Evolutionary conservation across 2,329 filamentous ascomycete genomes (phyloP), one percentile per base, ranked within the genome.

Genomic region (Aspergillus neotritici): DNA sequence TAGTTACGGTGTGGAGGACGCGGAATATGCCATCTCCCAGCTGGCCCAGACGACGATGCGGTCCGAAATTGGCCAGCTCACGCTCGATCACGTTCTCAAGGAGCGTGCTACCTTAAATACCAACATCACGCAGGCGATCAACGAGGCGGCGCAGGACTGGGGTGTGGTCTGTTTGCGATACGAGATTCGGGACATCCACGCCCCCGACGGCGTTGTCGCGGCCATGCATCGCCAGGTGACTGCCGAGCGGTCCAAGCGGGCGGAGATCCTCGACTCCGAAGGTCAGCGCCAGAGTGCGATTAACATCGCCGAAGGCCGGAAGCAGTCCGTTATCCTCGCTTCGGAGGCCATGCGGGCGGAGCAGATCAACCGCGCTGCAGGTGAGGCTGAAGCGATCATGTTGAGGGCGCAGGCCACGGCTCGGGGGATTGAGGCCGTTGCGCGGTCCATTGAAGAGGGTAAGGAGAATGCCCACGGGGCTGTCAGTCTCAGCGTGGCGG

Each of bases 161-260:
- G 93, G 93, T 47, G 88, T 98, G 14, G 87, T 88, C 29, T 98
- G 93, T 64, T 77, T 98, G 49, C 85, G 93, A 46, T 98, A 98
- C 74, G 93, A 98, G 70, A 98, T 98, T 65, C 80, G 93, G 55
- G 93, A 98, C 68, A 98, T 98, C 60, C 93, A 98, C 70, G 93
- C 93, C 0, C 93, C 93, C 2, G 87, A 84, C 28, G 85, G 86
- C 38, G 93, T 98, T 10, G 91, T 97, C 48, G 87, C 90, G 59
- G 93, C 93, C 59, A 98, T 98, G 93, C 93, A 98, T 73, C 81
- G 93, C 52, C 91, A 97, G 67, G 93, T 98, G 39, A 97, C 93
- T 0, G 93, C 93, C 13, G 93, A 98, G 73, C 86, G 93, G 33
- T 94, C 87, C 61, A 98, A 98, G 78, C 85, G 93, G 52, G 93